These are phyloP conservation scores for Pichia sp. DNA, from an alignment of 1,139 yeast genomes.

Conservation along the genomic window DNA sequence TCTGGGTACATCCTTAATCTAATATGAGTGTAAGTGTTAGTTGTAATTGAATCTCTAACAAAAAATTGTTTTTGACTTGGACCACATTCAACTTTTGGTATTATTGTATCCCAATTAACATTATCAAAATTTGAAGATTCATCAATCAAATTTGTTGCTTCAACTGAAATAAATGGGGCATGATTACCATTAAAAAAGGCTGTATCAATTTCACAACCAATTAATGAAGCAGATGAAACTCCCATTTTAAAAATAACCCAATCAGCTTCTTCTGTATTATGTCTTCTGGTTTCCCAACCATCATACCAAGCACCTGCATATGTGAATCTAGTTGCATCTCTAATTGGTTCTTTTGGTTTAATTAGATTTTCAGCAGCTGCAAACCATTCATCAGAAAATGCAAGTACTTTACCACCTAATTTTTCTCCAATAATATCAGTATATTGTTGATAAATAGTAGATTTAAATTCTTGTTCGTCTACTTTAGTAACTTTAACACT, in stretches of 20 bases:
- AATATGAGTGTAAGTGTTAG: constrained; percentile 64
- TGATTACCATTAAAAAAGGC: constrained; percentile 93
- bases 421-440: constrained; percentile 79
- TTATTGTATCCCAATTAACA: constrained; percentile 62
- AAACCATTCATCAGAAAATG: constrained; percentile 86
- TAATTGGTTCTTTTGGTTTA: constrained; percentile 70
- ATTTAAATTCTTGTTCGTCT: constrained; percentile 39
- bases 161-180: constrained; percentile 85
- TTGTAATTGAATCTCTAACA: constrained; percentile 52
- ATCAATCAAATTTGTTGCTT: constrained; percentile 47
- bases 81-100: constrained; percentile 73
- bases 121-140: constrained; percentile 29
- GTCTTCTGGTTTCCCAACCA: constrained; percentile 98
- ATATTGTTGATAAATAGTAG: constrained; percentile 41
- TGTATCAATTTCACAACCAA: constrained; percentile 87
- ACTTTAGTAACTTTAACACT: constrained; percentile 11
- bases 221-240: constrained; percentile 69
- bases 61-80: constrained; percentile 85
- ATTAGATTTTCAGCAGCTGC: constrained; percentile 88
- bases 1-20: constrained; percentile 91
- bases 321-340: constrained; percentile 74
- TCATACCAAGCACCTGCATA: constrained; percentile 96
- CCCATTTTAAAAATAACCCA: constrained; percentile 83
- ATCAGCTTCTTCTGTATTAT: constrained; percentile 75
- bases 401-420: constrained; percentile 67